These are phyloP conservation scores for Warburgia ugandensis DNA, from an alignment of 164 flowering plant genomes.

Conservation along the genomic window DNA sequence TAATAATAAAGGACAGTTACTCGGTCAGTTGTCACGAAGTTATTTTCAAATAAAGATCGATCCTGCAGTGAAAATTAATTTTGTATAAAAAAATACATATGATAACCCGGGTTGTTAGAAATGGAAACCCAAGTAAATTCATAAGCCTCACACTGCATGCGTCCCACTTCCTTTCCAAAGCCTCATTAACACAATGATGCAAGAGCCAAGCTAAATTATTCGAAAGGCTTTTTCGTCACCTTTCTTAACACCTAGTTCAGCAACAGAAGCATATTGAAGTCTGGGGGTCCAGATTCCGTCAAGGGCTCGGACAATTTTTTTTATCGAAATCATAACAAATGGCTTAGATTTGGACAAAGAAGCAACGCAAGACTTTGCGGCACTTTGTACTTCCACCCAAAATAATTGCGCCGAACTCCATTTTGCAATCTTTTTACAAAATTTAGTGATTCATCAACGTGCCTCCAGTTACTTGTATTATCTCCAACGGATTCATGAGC, in stretches of 20 bases:
- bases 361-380: constrained; percentile 33
- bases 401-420: constrained; percentile 20
- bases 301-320: constrained; percentile 23
- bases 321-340: constrained; percentile 38
- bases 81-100: too few species aligned
- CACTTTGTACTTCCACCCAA: constrained; percentile 21
- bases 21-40: too few species aligned
- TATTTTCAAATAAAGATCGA: too few species aligned
- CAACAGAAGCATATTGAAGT: constrained; percentile 28
- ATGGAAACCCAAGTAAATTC: constrained; percentile 1
- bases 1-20: too few species aligned
- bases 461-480: constrained; percentile 38
- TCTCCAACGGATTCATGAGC: too few species aligned
- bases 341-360: constrained; percentile 33
- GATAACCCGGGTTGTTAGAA: too few species aligned
- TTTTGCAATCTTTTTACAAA: constrained; percentile 20
- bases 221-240: constrained; percentile 32
- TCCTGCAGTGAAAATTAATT: too few species aligned
- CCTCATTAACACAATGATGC: constrained; percentile 30
- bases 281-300: constrained; percentile 27
- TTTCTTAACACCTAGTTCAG: constrained; percentile 20
- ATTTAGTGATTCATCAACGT: not conserved
- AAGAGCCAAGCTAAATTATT: constrained; percentile 33
- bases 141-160: constrained; percentile 29
- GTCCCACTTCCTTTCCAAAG: constrained; percentile 39